These are phyloP conservation scores for Populus hybrid DNA, from an alignment of 441 rosid species.

Conservation along the genomic window DNA sequence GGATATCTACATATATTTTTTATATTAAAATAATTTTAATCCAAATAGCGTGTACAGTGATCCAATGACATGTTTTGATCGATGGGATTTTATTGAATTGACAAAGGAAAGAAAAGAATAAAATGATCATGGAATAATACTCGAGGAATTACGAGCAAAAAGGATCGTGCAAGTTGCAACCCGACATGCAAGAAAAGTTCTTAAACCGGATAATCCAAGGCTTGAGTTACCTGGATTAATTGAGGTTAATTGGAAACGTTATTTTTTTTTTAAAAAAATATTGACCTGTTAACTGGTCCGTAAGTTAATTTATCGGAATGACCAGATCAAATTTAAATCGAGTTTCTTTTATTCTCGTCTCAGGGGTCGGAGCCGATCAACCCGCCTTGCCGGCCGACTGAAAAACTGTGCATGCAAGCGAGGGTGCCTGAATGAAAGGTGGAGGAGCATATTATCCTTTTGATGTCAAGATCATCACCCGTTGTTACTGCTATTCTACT, in stretches of 20 bases:
- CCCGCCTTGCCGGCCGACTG: neutral
- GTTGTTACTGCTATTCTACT: neutral
- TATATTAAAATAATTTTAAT: too few species aligned
- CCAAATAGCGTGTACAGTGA: neutral
- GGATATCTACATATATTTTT: too few species aligned
- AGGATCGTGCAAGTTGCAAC: too few species aligned
- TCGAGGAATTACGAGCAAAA: too few species aligned
- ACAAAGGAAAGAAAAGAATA: neutral
- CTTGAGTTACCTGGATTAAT: neutral
- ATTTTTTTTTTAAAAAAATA: too few species aligned
- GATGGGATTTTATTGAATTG: neutral
- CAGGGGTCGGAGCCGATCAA: neutral
- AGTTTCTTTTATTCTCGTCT: neutral
- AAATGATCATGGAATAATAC: neutral
- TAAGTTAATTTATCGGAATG: neutral
- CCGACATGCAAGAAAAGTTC: too few species aligned
- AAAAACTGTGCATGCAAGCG: neutral
- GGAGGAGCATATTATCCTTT: too few species aligned
- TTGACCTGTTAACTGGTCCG: neutral
- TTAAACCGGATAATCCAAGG: too few species aligned
- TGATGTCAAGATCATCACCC: neutral
- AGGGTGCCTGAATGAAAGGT: neutral
- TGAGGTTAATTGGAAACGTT: neutral
- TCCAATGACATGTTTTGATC: neutral
- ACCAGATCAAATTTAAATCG: neutral